These are phyloP conservation scores for Wolfiporia cocos DNA, from an alignment of 1,284 basidiomycete species.

Conservation along the genomic window DNA sequence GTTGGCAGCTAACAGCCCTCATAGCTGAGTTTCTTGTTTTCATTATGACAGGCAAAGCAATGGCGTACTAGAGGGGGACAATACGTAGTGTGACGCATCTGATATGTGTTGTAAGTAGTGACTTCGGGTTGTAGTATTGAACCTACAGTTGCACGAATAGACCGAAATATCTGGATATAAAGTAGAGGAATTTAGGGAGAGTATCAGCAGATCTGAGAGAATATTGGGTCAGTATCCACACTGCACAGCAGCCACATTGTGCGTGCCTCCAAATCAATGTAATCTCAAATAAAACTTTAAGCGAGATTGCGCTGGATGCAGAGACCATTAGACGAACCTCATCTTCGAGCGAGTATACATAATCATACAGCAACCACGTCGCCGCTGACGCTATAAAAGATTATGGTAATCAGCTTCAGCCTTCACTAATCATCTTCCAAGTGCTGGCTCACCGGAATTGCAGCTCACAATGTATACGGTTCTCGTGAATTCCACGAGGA, in stretches of 20 bases:
- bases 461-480: no score
- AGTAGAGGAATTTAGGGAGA: slow-evolving; percentile 7
- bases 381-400: neutral
- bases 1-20: no score
- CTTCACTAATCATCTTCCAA: no score
- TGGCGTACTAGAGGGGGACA: neutral
- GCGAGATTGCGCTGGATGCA: no score
- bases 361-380: neutral
- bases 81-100: neutral
- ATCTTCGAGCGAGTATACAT: neutral
- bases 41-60: no score
- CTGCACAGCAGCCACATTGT: neutral
- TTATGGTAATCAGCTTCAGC: no score
- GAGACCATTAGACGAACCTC: neutral
- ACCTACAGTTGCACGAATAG: slow-evolving; percentile 6
- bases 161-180: slow-evolving; percentile 9
- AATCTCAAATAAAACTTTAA: no score
- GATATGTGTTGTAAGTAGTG: neutral
- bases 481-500: no score
- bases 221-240: neutral
- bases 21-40: no score
- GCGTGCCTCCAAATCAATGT: slow-evolving; percentile 8
- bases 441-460: no score
- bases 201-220: slow-evolving; percentile 5
- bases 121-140: no score